Base-by-base conservation (phyloP, 179 eudicot species). In the Beta lomatogona region DNA sequence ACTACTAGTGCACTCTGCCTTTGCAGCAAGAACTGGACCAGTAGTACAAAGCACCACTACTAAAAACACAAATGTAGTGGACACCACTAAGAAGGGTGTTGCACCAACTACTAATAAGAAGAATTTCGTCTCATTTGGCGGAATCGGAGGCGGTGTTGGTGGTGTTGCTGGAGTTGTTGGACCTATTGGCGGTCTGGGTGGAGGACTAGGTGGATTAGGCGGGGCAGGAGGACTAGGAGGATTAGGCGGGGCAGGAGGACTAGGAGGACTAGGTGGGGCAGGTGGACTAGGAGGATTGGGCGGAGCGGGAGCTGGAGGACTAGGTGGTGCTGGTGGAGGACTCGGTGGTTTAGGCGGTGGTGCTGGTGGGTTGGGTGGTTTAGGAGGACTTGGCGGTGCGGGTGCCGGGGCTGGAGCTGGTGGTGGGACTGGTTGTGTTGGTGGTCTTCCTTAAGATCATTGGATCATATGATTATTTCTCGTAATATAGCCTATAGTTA, bases 121-220 rank as follows among this genome's bases (percentile, higher is more conserved):
- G 82, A 84, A 84, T 50, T 84, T 84, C 14, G 12, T 84, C 0
- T 46, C 75, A 0, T 84, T 84, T 45, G 84, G 81, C 0, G 86
- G 86, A 0, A 14, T 84, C 44, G 86, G 86, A 21, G 86, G 86
- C 9, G 86, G 77, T 52, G 77, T 71, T 22, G 86, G 81, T 16
- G 85, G 79, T 13, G 79, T 63, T 25, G 81, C 71, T 64, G 67
- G 81, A 0, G 48, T n/a, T 7, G 71, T 48, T 0, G 60, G 76
- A 3, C 52, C 53, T 6, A 45, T 48, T 54, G 77, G 48, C 9
- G 80, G 80, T 3, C 6, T 81, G 7, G 79, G 83, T 57, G 22
- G 18, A 11, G 21, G 69, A 25, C 44, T 64, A 64, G 69, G 69
- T 22, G 69, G 45, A 13, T 64, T 64, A 41, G 80, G 73, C 9